phyloP scores from a whole-genome alignment of 768 basidiomycete genomes.

The Omphalotus guepiniiformis region DNA sequence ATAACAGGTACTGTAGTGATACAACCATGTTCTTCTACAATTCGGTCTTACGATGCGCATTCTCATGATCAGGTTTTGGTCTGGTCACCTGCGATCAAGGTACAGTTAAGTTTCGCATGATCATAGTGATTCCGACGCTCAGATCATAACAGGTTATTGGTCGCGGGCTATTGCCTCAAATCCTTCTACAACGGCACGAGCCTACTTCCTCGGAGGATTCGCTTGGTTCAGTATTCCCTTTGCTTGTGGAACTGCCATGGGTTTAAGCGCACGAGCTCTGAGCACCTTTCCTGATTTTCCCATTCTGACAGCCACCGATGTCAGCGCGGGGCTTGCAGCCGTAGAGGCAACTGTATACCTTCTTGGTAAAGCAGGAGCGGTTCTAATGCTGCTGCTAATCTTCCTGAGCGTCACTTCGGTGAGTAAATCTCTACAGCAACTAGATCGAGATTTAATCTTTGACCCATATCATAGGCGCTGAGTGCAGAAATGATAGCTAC shows the following conservation, averaged over 20 bases:
- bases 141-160: constrained; percentile 4
- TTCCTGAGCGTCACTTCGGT: constrained; percentile 35
- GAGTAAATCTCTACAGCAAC: constrained; percentile 5
- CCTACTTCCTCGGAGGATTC: constrained; percentile 31
- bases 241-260: constrained; percentile 38
- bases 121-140: background rate
- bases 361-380: constrained; percentile 30
- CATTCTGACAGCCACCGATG: constrained; percentile 7
- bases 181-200: constrained; percentile 24
- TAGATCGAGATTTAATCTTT: background rate
- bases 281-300: constrained; percentile 11
- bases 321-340: constrained; percentile 21
- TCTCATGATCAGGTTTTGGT: background rate
- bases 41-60: background rate
- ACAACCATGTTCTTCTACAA: constrained; percentile 5
- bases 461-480: constrained; percentile 10
- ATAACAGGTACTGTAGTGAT: background rate
- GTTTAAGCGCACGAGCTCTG: constrained; percentile 30
- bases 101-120: too few relatives aligned
- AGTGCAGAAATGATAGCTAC: constrained; percentile 31
- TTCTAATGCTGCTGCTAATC: constrained; percentile 27
- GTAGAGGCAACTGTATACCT: constrained; percentile 28
- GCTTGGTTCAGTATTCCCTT: constrained; percentile 38
- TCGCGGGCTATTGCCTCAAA: constrained; percentile 29
- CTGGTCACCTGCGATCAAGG: constrained; percentile 17